Evolutionary conservation across 1,284 basidiomycete species (phyloP).

Genomic region (Cutaneotrichosporon spelunceum): DNA sequence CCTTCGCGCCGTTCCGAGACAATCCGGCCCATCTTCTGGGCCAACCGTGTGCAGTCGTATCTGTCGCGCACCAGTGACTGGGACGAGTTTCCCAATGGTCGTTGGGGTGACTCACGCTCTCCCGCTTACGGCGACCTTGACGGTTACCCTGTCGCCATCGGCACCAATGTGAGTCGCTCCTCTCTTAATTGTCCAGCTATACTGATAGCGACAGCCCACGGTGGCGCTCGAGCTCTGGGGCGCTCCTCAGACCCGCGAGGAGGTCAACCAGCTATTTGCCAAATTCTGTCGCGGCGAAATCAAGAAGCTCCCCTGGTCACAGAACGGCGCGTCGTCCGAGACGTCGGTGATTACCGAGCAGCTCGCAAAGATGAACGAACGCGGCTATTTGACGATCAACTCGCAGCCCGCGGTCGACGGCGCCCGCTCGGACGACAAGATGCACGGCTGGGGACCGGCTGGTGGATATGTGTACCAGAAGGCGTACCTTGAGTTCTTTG

Average conservation of each 20-base stretch:
- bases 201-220: conserved; percentile 25
- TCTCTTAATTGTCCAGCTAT: not conserved
- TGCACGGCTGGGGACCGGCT: conserved; percentile 90
- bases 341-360: conserved; percentile 76
- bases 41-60: conserved; percentile 86
- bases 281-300: conserved; percentile 72
- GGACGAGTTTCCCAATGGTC: conserved; percentile 99
- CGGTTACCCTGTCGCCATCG: conserved; percentile 83
- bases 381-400: conserved; percentile 96
- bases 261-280: conserved; percentile 70
- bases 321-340: conserved; percentile 78
- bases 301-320: conserved; percentile 89
- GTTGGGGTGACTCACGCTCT: conserved; percentile 94
- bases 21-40: conserved; percentile 85
- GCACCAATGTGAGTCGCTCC: conserved; percentile 55
- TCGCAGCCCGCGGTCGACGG: conserved; percentile 97
- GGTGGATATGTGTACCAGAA: conserved; percentile 95
- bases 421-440: conserved; percentile 75
- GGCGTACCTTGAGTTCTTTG: conserved; percentile 98
- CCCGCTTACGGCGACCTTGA: conserved; percentile 97
- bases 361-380: conserved; percentile 77
- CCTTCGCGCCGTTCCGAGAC: conserved; percentile 80
- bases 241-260: conserved; percentile 60
- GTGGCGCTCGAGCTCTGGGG: conserved; percentile 88
- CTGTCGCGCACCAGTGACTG: conserved; percentile 86